phyloP scores from a whole-genome alignment of 192 early-diverging fungal genomes.

The Backusella tarrabulga region DNA sequence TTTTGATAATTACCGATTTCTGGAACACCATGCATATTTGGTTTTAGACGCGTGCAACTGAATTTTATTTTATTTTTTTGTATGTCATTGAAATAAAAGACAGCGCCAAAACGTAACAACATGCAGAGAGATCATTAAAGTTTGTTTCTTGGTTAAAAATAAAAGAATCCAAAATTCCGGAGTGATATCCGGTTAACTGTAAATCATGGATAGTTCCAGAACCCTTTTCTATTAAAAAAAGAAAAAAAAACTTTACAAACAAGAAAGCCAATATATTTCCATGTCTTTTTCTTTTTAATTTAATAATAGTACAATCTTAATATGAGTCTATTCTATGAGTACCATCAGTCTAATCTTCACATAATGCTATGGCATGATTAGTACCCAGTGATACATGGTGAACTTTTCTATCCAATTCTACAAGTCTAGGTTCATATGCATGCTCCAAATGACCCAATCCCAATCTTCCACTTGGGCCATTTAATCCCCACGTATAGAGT shows the following conservation, averaged over 20 bases:
- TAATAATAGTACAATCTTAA: not conserved
- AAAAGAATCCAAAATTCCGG: not conserved
- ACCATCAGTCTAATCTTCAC: not conserved
- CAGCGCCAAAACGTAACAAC: not conserved
- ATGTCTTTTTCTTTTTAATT: not conserved
- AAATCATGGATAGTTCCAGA: not conserved
- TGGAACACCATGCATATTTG: not conserved
- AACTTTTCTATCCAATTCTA: conserved; percentile 20
- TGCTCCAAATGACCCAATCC: conserved; percentile 35
- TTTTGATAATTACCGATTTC: not conserved
- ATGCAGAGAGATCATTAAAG: not conserved
- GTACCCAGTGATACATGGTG: conserved; percentile 26
- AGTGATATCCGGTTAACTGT: not conserved
- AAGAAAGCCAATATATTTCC: not conserved
- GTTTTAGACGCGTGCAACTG: no score
- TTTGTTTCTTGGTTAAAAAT: not conserved
- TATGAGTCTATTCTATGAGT: no score
- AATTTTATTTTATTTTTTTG: no score
- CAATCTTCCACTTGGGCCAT: conserved; percentile 30
- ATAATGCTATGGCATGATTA: conserved; percentile 28
- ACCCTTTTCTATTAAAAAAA: not conserved
- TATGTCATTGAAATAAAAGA: not conserved
- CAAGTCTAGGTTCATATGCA: conserved; percentile 27
- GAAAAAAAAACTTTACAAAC: not conserved
- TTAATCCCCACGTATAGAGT: conserved; percentile 35